A percentile compares a stretch with the other conserved stretches of the same genome.
phyloP scores from a whole-genome alignment of 192 early-diverging fungal species.

The Nowakowskiella sp. region DNA sequence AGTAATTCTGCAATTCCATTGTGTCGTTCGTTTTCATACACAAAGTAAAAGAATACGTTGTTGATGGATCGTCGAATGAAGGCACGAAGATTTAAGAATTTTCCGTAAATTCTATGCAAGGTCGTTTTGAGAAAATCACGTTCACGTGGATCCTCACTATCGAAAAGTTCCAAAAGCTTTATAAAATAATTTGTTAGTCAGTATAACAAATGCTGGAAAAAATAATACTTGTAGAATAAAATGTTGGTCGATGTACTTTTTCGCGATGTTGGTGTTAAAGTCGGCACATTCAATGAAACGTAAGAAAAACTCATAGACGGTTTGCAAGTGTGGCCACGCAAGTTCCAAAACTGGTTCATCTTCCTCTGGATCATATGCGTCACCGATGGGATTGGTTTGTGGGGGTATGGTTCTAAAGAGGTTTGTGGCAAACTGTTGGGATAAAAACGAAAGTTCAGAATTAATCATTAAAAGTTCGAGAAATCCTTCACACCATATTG shows the following conservation, averaged over 20 bases:
- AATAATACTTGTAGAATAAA: slow-evolving; percentile 76
- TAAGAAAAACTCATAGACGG: slow-evolving; percentile 98
- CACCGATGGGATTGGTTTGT: slow-evolving; percentile 87
- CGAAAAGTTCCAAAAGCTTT: slow-evolving; percentile 95
- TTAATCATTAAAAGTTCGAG: background rate
- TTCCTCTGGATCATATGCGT: slow-evolving; percentile 98
- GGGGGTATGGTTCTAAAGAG: slow-evolving; percentile 95
- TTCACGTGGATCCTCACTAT: slow-evolving; percentile 97
- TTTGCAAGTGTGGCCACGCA: slow-evolving; percentile 96
- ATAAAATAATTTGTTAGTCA: slow-evolving; percentile 1
- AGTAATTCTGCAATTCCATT: slow-evolving; percentile 97
- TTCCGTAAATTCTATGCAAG: slow-evolving; percentile 95
- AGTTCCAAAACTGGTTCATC: slow-evolving; percentile 96
- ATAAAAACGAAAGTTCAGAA: background rate
- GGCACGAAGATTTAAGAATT: slow-evolving; percentile 92
- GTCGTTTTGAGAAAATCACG: slow-evolving; percentile 98
- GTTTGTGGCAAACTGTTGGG: slow-evolving; percentile 77
- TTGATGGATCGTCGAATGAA: slow-evolving; percentile 97
- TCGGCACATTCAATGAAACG: slow-evolving; percentile 96
- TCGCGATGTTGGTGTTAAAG: slow-evolving; percentile 94
- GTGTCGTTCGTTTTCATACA: slow-evolving; percentile 94
- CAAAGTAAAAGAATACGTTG: slow-evolving; percentile 96
- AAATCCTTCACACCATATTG: slow-evolving; percentile 66
- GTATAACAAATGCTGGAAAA: slow-evolving; percentile 2
- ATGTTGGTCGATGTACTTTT: slow-evolving; percentile 91